Conservation (phyloP, 331 rosid species). For the Malus hybrid region DNA sequence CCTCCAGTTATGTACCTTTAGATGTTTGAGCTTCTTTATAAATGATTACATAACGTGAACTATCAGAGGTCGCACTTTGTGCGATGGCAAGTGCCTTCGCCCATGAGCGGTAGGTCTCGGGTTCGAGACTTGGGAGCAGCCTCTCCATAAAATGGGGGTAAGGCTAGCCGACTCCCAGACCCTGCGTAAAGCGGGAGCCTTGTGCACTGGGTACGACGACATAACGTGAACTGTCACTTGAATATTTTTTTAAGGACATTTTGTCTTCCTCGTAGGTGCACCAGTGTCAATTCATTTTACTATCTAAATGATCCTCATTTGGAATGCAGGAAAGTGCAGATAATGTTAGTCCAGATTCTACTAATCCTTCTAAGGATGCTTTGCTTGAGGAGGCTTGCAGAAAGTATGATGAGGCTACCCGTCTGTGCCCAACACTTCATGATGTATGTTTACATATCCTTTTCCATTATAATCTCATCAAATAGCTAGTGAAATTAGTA, state of each 20-base stretch:
- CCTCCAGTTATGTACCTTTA: not conserved
- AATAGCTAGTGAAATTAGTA: not conserved
- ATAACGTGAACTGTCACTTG: not conserved
- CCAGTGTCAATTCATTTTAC: not conserved
- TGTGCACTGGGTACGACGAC: too few species aligned
- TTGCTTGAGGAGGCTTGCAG: constrained; percentile 98
- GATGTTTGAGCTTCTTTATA: not conserved
- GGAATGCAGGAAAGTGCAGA: constrained; percentile 94
- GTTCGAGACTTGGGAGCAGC: too few species aligned
- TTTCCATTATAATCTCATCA: not conserved
- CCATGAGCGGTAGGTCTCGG: too few species aligned
- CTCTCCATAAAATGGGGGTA: too few species aligned
- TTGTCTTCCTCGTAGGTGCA: not conserved
- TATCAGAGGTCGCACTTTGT: too few species aligned
- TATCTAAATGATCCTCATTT: constrained; percentile 11
- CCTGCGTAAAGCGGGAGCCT: too few species aligned
- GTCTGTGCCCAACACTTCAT: constrained; percentile 88
- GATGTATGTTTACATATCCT: constrained; percentile 59
- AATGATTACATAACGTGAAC: not conserved
- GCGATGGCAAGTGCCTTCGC: too few species aligned
- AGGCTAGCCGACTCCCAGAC: too few species aligned
- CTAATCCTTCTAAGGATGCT: constrained; percentile 92
- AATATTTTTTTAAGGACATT: not conserved
- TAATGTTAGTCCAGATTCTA: constrained; percentile 85
- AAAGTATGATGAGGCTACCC: constrained; percentile 96